Evolutionary conservation across 176 grass and related monocot species (phyloP), one percentile per base, ranked within the genome.

Genomic region (Carex parvula): DNA sequence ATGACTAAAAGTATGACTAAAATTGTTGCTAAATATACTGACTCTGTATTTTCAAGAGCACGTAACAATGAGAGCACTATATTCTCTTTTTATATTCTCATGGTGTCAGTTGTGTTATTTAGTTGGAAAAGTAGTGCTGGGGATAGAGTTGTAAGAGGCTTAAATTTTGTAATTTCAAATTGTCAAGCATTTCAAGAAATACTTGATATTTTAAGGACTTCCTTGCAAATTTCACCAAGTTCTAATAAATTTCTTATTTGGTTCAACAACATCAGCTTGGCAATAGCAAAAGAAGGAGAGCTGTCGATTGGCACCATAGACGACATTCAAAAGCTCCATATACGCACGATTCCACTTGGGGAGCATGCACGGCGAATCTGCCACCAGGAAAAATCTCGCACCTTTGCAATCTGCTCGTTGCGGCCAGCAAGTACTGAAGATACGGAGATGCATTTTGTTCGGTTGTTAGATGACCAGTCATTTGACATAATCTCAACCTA

Each of bases 271-370:
- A 30, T 64, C 90, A 98, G 92, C 64, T 90, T 98, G 88, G 95
- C 92, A 39, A 98, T 98, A 83, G 92, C 92, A 80, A 98, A 98
- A 90, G 89, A 98, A 90, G 91, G 92, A 48, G 95, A 98, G 44
- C 87, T 95, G 73, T 98, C 91, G 60, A 98, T 95, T 77, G 95
- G 95, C 72, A 90, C 92, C 17, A 98, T 98, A 24, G 91, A 91
- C 33, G 92, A 94, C 29, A 98, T 98, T 54, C 92, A 98, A 79
- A 98, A 95, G 83, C 88, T 98, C 84, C 95, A 98, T 81, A 98
- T 98, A 68, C 89, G 89, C 77, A 98, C 91, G 5, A 95, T 95
- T 64, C 92, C 87, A 15, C 88, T 98, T 33, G 91, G 91, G 58
- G 91, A 98, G 91, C 95, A 98, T 81, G 85, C 92, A 55, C 91